phyloP scores from a whole-genome alignment of 2,329 filamentous ascomycete species.

The Geosmithia morbida region DNA sequence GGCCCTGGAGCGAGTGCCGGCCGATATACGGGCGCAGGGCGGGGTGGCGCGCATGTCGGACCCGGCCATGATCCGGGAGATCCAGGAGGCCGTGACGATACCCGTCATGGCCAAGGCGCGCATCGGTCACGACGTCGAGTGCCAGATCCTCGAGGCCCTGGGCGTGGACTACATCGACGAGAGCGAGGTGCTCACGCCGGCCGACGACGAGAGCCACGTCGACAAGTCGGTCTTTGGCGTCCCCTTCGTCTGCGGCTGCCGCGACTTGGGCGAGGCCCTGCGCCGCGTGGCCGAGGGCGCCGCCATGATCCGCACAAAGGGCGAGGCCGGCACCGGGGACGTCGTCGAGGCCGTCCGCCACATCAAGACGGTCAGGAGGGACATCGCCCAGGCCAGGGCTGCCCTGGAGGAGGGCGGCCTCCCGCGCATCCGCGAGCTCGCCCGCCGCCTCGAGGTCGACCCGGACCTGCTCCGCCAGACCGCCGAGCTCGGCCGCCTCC shows the following conservation, averaged over 20 bases:
- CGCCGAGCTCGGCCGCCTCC: constrained; percentile 72
- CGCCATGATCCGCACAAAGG: constrained; percentile 98
- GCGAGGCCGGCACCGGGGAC: constrained; percentile 92
- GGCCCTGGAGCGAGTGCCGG: constrained; percentile 93
- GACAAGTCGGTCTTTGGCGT: constrained; percentile 71
- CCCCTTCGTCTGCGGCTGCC: constrained; percentile 93
- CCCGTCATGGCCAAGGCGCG: constrained; percentile 98
- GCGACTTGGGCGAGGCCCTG: constrained; percentile 86
- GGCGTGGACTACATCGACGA: constrained; percentile 98
- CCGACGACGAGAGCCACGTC: constrained; percentile 82
- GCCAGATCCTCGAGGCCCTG: constrained; percentile 91
- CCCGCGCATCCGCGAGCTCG: constrained; percentile 49
- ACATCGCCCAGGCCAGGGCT: constrained; percentile 68
- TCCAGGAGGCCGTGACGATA: constrained; percentile 88
- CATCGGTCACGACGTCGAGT: constrained; percentile 97
- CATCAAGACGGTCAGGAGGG: constrained; percentile 76
- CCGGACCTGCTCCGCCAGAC: constrained; percentile 72
- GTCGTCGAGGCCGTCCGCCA: constrained; percentile 94
- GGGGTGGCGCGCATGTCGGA: constrained; percentile 97
- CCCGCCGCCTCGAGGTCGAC: constrained; percentile 68
- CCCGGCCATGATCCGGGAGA: constrained; percentile 85
- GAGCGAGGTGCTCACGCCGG: constrained; percentile 91
- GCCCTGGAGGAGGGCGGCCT: constrained; percentile 46
- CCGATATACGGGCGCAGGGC: constrained; percentile 84
- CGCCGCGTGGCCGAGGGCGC: constrained; percentile 84